Evolutionary conservation across 2,329 filamentous ascomycete genomes (phyloP), one percentile per base, ranked within the genome.

Genomic region (Clarireedia hainanense): DNA sequence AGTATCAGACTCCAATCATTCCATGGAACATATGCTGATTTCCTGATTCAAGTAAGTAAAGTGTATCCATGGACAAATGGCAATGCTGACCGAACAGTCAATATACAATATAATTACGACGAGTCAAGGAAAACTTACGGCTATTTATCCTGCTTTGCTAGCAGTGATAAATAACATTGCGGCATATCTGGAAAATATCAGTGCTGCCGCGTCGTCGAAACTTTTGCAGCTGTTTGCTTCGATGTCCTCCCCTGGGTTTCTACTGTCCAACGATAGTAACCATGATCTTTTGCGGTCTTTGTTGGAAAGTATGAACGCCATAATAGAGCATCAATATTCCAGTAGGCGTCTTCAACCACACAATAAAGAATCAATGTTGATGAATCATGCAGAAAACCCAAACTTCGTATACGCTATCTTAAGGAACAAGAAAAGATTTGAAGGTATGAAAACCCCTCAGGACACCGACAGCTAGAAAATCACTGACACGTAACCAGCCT

Each of bases 91-190:
- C 24, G 9, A n/a, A 24, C 36, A 92, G 84, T 95, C 91, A 6
- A 91, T 97, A 58, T 95, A 96, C 69, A 89, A 81, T 30, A 80
- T 99, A 60, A 95, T 97, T 66, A 94, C 91, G 0, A 87, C 85
- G 5, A 95, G 91, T 67, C 92, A 96, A 73, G 90, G 91, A 52
- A 92, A 88, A 62, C 79, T 97, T 6, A 88, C 91, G 47, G 89
- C 91, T 12, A 88, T 97, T 34, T 97, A 97, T 67, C 91, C 92
- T 15, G 91, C 94, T 1, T 77, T 99, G 3, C 74, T 99, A 46
- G 91, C 92, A 0, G 89, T 97, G 47, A 87, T 99, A 65, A 94
- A 94, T 71, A 99, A 99, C 66, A 85, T 96, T 60, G 85, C 91
- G 10, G 86, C 94, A 15, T 89, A 95, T 67, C 76, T 94, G 4